These are phyloP conservation scores for Penicillium olsonii DNA, from an alignment of 2,329 filamentous ascomycete species.

Conservation along the genomic window DNA sequence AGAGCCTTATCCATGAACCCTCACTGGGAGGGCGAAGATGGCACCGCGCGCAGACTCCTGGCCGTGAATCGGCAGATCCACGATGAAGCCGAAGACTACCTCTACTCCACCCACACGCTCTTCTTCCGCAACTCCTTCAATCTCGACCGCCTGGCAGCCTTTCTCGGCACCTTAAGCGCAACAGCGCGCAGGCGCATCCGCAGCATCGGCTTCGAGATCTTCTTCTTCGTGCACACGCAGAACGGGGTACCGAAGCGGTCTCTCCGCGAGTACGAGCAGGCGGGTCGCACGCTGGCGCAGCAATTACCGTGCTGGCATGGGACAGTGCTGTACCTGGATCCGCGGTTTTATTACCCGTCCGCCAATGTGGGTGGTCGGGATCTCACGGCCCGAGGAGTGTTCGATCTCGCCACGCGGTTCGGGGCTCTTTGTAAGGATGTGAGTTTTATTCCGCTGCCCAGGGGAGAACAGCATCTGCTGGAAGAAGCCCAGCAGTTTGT, in stretches of 20 bases:
- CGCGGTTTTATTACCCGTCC: slow-evolving; percentile 35
- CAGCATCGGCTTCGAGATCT: slow-evolving; percentile 39
- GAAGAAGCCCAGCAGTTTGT: slow-evolving; percentile 26
- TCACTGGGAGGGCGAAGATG: slow-evolving; percentile 35
- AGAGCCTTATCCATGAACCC: slow-evolving; percentile 36
- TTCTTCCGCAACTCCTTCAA: slow-evolving; percentile 40
- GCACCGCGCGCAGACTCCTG: slow-evolving; percentile 33
- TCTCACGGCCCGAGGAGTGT: slow-evolving; percentile 32
- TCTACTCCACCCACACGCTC: slow-evolving; percentile 37
- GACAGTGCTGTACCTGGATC: slow-evolving; percentile 37
- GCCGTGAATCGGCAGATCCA: slow-evolving; percentile 38
- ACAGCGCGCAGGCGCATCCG: slow-evolving; percentile 34
- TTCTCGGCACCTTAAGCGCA: slow-evolving; percentile 35
- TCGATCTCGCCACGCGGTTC: slow-evolving; percentile 33
- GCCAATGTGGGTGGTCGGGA: slow-evolving; percentile 29
- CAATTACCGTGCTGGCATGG: slow-evolving; percentile 29
- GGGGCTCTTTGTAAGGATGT: slow-evolving; percentile 29
- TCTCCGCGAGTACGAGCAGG: slow-evolving; percentile 32
- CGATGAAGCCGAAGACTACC: slow-evolving; percentile 36
- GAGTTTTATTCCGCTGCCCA: slow-evolving; percentile 34
- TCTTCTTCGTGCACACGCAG: slow-evolving; percentile 39
- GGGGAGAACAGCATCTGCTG: slow-evolving; percentile 27
- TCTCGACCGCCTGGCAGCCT: slow-evolving; percentile 30
- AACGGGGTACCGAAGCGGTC: slow-evolving; percentile 36
- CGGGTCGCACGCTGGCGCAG: slow-evolving; percentile 24